These are phyloP conservation scores for Suillus variegatus DNA, from an alignment of 768 basidiomycete genomes.

Conservation along the genomic window DNA sequence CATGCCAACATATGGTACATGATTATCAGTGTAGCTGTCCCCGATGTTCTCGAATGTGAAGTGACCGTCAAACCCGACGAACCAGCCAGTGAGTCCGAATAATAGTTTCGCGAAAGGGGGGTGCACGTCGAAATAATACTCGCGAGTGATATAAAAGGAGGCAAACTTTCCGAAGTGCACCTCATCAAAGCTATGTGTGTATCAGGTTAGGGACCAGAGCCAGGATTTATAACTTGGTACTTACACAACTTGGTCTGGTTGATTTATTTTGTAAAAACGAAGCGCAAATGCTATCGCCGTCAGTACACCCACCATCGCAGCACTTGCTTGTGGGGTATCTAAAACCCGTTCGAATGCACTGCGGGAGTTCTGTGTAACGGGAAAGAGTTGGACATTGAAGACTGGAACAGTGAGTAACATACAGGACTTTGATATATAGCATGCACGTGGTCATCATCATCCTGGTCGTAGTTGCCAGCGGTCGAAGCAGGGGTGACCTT, in stretches of 20 bases:
- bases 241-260: conserved; percentile 94
- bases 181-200: conserved; percentile 79
- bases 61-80: conserved; percentile 92
- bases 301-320: conserved; percentile 58
- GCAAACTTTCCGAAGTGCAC: conserved; percentile 99
- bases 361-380: conserved; percentile 49
- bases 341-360: conserved; percentile 62
- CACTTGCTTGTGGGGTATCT: conserved; percentile 64
- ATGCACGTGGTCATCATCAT: conserved; percentile 55
- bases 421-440: conserved; percentile 53
- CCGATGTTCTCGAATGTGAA: conserved; percentile 96
- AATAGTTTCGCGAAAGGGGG: conserved; percentile 96
- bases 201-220: conserved; percentile 9
- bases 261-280: conserved; percentile 92
- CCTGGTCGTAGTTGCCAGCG: conserved; percentile 32
- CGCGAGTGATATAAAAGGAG: conserved; percentile 85
- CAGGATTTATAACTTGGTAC: conserved; percentile 30
- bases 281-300: conserved; percentile 79
- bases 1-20: conserved; percentile 95
- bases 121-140: conserved; percentile 99
- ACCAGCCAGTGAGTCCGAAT: conserved; percentile 93
- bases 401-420: conserved; percentile 23
- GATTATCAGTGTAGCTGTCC: conserved; percentile 82
- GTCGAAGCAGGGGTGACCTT: conserved; percentile 16
- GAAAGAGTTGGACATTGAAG: conserved; percentile 16